Evolutionary conservation across 306 rosid genomes (phyloP).

Genomic region (Pterocarpus santalinus): DNA sequence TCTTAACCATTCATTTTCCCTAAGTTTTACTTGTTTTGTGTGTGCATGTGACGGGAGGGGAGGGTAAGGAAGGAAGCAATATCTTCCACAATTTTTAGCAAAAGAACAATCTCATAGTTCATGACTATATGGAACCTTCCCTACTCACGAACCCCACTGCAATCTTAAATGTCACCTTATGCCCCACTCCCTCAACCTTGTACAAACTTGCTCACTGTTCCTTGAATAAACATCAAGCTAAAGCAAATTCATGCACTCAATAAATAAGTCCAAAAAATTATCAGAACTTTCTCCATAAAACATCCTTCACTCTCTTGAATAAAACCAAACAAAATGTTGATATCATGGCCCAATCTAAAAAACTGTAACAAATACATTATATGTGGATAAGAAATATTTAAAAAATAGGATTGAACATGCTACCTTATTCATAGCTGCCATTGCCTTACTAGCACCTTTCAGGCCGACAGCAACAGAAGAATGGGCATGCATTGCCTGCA

Average conservation of each 20-base stretch:
- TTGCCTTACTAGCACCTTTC: conserved; percentile 92
- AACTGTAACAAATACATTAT: neutral
- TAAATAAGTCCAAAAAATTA: conserved; percentile 17
- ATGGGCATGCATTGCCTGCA: conserved; percentile 94
- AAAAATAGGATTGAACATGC: neutral
- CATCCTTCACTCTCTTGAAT: neutral
- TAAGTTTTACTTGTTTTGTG: conserved; percentile 24
- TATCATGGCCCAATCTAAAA: neutral
- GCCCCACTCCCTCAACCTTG: conserved; percentile 15
- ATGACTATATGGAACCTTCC: conserved; percentile 35
- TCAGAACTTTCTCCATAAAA: conserved; percentile 9
- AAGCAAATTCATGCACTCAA: conserved; percentile 1
- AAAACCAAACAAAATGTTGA: conserved; percentile 35
- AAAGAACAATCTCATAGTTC: conserved; percentile 16
- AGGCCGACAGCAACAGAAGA: conserved; percentile 95
- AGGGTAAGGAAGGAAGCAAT: conserved; percentile 1
- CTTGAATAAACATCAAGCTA: conserved; percentile 21
- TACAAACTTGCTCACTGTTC: conserved; percentile 33
- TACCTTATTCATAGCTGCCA: conserved; percentile 95
- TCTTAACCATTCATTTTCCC: neutral
- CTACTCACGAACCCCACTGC: conserved; percentile 15
- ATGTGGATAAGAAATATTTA: neutral
- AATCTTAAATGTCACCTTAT: neutral
- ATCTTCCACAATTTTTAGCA: conserved; percentile 24
- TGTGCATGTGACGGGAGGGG: neutral